phyloP scores from a whole-genome alignment of 2,329 filamentous ascomycete genomes.

The Purpureocillium lavendulum region DNA sequence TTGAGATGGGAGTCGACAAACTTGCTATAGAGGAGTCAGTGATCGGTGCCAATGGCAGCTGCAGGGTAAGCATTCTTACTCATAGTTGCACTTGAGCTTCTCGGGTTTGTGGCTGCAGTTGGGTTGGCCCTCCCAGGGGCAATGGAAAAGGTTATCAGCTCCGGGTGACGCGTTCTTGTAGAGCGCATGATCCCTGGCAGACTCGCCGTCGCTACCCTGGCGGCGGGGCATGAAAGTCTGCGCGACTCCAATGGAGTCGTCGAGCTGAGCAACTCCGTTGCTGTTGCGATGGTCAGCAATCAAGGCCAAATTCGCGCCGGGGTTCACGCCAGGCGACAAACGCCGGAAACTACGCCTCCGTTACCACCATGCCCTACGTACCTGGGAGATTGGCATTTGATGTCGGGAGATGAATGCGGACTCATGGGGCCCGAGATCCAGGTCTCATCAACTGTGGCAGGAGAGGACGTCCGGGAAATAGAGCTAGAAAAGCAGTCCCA shows the following conservation, averaged over 20 bases:
- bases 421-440: slow-evolving; percentile 28
- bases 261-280: slow-evolving; percentile 15
- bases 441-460: slow-evolving; percentile 39
- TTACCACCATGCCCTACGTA: slow-evolving; percentile 27
- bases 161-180: slow-evolving; percentile 60
- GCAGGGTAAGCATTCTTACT: slow-evolving; percentile 53
- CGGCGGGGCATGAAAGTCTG: slow-evolving; percentile 37
- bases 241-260: slow-evolving; percentile 19
- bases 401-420: slow-evolving; percentile 39
- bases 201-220: slow-evolving; percentile 44
- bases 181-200: slow-evolving; percentile 56
- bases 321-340: slow-evolving; percentile 12
- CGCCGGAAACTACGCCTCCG: slow-evolving; percentile 13
- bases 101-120: slow-evolving; percentile 84
- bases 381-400: slow-evolving; percentile 44
- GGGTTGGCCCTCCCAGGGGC: slow-evolving; percentile 68
- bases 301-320: slow-evolving; percentile 21
- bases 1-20: slow-evolving; percentile 95
- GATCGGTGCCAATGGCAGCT: background rate
- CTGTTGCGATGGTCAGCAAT: slow-evolving; percentile 18
- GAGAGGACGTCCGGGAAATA: slow-evolving; percentile 43
- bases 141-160: slow-evolving; percentile 82
- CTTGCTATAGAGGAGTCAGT: slow-evolving; percentile 55
- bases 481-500: slow-evolving; percentile 46
- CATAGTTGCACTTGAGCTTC: slow-evolving; percentile 98